Evolutionary conservation across 768 basidiomycete species (phyloP).

Genomic region (Crepidotus variabilis): DNA sequence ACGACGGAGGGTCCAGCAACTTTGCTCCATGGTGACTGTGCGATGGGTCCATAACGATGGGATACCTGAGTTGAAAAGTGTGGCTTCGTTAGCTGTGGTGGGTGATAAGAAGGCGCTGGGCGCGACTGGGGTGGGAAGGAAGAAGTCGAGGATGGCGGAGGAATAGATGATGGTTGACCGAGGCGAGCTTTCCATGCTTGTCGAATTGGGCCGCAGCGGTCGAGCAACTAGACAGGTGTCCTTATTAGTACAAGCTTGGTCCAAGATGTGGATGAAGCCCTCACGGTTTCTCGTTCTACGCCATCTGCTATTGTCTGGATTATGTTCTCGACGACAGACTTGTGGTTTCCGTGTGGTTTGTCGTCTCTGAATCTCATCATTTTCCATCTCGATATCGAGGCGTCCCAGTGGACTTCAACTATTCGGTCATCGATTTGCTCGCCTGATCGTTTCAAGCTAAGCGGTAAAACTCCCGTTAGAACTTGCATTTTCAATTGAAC

Average conservation of each 20-base stretch:
- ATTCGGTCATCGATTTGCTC: conserved; percentile 93
- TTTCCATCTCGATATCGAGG: conserved; percentile 62
- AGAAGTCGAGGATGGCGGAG: conserved; percentile 15
- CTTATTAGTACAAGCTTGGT: background rate
- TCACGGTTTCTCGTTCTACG: conserved; percentile 82
- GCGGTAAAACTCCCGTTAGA: background rate
- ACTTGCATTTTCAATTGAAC: background rate
- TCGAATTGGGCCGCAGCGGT: conserved; percentile 59
- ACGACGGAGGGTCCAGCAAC: conserved; percentile 61
- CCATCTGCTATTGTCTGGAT: conserved; percentile 91
- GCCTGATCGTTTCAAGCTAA: conserved; percentile 76
- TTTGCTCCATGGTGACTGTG: conserved; percentile 66
- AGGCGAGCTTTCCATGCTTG: conserved; percentile 72
- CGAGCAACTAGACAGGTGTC: conserved; percentile 50
- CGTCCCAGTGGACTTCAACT: conserved; percentile 92
- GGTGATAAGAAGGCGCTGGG: conserved; percentile 19
- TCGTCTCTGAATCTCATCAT: conserved; percentile 95
- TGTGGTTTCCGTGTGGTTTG: conserved; percentile 90
- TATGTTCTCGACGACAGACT: conserved; percentile 80
- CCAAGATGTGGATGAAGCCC: conserved; percentile 21
- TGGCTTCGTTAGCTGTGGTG: conserved; percentile 12
- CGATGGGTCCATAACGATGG: conserved; percentile 65
- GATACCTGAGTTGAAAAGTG: conserved; percentile 22
- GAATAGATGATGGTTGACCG: conserved; percentile 30
- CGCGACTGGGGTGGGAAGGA: conserved; percentile 17